Evolutionary conservation across 108 stramenopile species (phyloP), one percentile per base, ranked within the genome.

Genomic region (Cyclotella sp.): DNA sequence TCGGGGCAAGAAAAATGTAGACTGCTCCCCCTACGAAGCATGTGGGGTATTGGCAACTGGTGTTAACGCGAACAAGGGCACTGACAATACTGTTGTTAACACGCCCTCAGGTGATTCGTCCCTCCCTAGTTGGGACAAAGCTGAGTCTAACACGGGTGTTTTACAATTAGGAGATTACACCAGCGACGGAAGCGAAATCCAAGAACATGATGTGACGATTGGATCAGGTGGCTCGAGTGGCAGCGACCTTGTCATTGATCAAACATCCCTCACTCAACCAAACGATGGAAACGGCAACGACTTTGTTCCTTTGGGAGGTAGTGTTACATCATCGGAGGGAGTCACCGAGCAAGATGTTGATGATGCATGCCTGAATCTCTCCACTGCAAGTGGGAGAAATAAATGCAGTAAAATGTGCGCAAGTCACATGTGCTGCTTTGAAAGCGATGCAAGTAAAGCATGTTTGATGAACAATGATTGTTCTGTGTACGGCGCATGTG

Each of bases 391-490:
- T 13, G 67, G 46, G 0, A 76, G 46, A 27, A 30, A 51, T 0
- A 66, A 60, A 44, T 76, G 75, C 22, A 58, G 0, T 15, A 49
- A 68, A 47, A 45, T 47, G 46, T 76, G 75, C 60, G 43, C 22
- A 3, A 39, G 30, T 68, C 67, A 76, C 46, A 68, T 59, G 66
- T 76, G 75, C 30, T 76, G 75, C 47, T 76, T 76, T 76, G 75
- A 76, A 51, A 41, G 42, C 11, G 67, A 68, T 39, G 18, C 7
- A 16, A 24, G 13, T 1, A 45, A 64, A 9, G 41, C 63, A 9
- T 64, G 63, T 45, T 9, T 45, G 12, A 39, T 0, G 15, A n/a
- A 61, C 2, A 61, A 0, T 13, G 63, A 64, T 45, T 64, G 63
- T 22, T 45, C 63, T 22, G 43, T 64, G 4, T 64, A 64, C 13